Evolutionary conservation across 306 rosid genomes (phyloP), one percentile per base, ranked within the genome.

Genomic region (Hippophae rhamnoides): DNA sequence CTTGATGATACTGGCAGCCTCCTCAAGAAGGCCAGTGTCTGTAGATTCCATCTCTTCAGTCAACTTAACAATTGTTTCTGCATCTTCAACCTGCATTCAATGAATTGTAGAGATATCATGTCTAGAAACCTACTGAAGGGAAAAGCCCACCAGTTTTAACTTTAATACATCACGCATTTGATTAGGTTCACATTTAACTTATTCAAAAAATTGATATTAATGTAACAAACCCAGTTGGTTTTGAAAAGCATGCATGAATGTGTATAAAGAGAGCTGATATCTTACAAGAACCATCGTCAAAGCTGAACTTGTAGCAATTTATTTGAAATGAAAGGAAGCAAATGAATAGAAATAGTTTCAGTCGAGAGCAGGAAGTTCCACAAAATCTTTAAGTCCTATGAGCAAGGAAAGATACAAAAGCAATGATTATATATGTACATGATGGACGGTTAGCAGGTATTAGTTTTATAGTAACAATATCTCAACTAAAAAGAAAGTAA

Each of bases 41-140:
- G 60, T 72, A 65, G 93, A 83, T 64, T 87, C 93, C 92, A 90
- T 78, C 79, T 90, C 93, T 78, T 85, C 98, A 23, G 92, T 83
- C 74, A 90, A 75, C 75, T 60, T 85, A 68, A 90, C 77, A 72
- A 90, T 87, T 48, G 95, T 90, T 78, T 87, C 92, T 41, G 94
- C 98, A 53, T 90, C 98, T 76, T 87, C 98, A 64, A 90, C 84
- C 97, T 90, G 76, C 72, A 75, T 55, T 67, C 65, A 59, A 14
- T 13, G 11, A 0, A 57, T 44, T 26, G 40, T 53, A 31, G 43
- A 13, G 7, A 40, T 41, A 8, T 52, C 13, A 52, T 6, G 53
- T 18, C 50, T 5, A 41, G 48, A 18, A 64, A 47, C 45, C 10
- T 47, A 48, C 14, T 25, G 13, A 43, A 1, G 40, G 18, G 26